Conservation (phyloP, 192 early-diverging fungal species). For the Pecoramyces ruminantium region DNA sequence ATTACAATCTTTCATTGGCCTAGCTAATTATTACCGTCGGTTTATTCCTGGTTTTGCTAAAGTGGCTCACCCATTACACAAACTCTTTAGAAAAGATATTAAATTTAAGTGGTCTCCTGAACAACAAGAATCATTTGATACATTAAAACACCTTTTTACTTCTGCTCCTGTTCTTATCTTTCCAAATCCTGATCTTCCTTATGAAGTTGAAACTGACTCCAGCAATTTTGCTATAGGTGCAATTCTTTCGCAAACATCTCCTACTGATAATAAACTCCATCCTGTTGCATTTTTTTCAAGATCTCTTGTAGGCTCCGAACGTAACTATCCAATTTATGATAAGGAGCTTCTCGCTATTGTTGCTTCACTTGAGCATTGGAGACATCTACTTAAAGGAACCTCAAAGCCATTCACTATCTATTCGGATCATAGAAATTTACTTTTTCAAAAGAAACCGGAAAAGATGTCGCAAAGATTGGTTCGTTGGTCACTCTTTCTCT, state of each 20-base stretch:
- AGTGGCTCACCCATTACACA: constrained; percentile 7
- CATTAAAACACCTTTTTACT: constrained; percentile 9
- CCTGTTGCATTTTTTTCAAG: constrained; percentile 10
- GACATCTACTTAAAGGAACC: constrained; percentile 11
- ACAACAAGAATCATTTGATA: constrained; percentile 6
- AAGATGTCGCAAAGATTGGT: too few relatives aligned
- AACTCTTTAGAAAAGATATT: constrained; percentile 1
- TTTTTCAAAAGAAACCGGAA: too few relatives aligned
- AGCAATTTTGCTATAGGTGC: constrained; percentile 16
- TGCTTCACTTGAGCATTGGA: constrained; percentile 14
- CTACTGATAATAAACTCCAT: constrained; percentile 1
- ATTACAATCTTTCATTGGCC: constrained; percentile 6
- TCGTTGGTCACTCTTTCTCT: too few relatives aligned
- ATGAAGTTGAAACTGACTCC: constrained; percentile 15
- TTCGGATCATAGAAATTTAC: constrained; percentile 21
- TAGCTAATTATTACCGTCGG: constrained; percentile 14
- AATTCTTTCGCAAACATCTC: constrained; percentile 9
- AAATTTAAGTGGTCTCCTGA: neutral
- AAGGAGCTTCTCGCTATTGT: constrained; percentile 24
- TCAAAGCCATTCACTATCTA: constrained; percentile 6
- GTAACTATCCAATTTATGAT: constrained; percentile 15
- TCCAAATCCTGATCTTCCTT: constrained; percentile 9
- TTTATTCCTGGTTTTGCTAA: constrained; percentile 7
- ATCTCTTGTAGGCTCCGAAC: neutral
- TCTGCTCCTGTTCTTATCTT: constrained; percentile 11